Conservation (phyloP, 2,329 filamentous ascomycete species). For the Penicillium sp. region DNA sequence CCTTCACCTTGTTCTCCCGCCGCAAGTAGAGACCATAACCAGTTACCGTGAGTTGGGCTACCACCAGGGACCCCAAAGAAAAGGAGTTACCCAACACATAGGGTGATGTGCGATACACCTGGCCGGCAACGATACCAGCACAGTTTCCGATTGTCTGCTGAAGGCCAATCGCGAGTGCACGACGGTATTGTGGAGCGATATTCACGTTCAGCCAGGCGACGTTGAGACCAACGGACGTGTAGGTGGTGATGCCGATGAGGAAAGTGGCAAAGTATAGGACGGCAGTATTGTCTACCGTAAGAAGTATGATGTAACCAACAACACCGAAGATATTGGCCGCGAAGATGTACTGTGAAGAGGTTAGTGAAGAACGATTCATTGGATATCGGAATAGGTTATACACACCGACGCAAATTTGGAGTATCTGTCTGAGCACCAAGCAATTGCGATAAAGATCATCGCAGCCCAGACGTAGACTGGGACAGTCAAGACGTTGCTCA, state of each 20-base stretch:
- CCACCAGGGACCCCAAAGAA: conserved; percentile 37
- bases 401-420: conserved; percentile 29
- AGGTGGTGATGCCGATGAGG: conserved; percentile 50
- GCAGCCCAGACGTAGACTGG: conserved; percentile 57
- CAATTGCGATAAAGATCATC: conserved; percentile 43
- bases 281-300: conserved; percentile 50
- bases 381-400: not conserved
- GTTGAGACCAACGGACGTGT: conserved; percentile 50
- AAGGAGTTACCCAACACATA: conserved; percentile 42
- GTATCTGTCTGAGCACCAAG: conserved; percentile 49
- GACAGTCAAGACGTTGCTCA: conserved; percentile 56
- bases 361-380: conserved; percentile 9
- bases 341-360: conserved; percentile 34
- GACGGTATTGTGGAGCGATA: conserved; percentile 49
- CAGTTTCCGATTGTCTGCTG: conserved; percentile 52
- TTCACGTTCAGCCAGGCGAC: conserved; percentile 53
- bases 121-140: conserved; percentile 50
- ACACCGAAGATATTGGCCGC: conserved; percentile 47
- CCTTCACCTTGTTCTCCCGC: conserved; percentile 42
- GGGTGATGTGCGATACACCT: conserved; percentile 44
- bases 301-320: conserved; percentile 52
- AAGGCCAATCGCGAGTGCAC: conserved; percentile 49
- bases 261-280: conserved; percentile 54
- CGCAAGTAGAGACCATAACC: conserved; percentile 47
- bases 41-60: conserved; percentile 41